These are phyloP conservation scores for Cunninghamia lanceolata DNA, from an alignment of 75 land plant species.

Conservation along the genomic window DNA sequence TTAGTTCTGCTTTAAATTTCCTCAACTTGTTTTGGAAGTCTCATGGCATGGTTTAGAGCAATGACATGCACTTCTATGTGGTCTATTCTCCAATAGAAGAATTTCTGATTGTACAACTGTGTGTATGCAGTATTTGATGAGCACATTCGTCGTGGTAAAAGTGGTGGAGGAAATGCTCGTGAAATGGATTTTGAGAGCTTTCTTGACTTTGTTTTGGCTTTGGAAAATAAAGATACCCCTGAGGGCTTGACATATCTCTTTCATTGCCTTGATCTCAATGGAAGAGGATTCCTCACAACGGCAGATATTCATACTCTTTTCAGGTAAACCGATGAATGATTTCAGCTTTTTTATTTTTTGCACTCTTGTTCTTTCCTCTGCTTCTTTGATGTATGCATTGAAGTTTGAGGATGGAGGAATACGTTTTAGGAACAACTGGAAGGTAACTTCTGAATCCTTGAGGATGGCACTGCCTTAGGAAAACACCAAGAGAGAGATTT, in stretches of 20 bases:
- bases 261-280: conserved; percentile 91
- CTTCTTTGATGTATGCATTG: background rate
- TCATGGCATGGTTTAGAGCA: background rate
- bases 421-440: background rate
- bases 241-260: conserved; percentile 96
- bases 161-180: conserved; percentile 79
- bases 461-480: background rate
- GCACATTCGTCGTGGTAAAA: conserved; percentile 84
- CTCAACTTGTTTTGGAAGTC: background rate
- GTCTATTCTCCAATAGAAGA: background rate
- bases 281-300: conserved; percentile 87
- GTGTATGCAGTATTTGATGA: conserved; percentile 86
- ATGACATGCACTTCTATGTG: background rate
- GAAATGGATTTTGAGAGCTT: conserved; percentile 99
- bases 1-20: background rate
- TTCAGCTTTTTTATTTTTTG: background rate
- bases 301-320: conserved; percentile 96
- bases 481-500: background rate
- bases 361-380: background rate
- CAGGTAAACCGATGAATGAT: conserved; percentile 49
- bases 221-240: conserved; percentile 97
- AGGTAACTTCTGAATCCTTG: background rate
- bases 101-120: background rate
- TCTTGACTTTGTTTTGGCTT: conserved; percentile 92
- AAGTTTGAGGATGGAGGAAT: background rate